Evolutionary conservation across 2,329 filamentous ascomycete genomes (phyloP).

Genomic region (Bipolaris oryzae): DNA sequence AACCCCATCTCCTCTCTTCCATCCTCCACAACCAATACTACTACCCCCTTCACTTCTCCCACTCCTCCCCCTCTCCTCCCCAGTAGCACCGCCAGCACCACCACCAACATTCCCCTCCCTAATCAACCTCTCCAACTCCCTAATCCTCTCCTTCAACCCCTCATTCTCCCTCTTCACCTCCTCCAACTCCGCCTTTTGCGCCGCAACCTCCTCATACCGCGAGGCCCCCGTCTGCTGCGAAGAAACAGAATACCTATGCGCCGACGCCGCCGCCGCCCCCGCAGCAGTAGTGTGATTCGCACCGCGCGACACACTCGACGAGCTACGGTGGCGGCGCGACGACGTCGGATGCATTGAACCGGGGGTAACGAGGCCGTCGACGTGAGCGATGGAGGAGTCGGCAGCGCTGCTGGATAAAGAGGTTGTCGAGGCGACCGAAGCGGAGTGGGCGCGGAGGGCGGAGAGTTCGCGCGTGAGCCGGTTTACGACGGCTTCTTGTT

Average conservation of each 20-base stretch:
- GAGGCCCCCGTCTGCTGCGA: conserved; percentile 42
- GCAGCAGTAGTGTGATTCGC: conserved; percentile 28
- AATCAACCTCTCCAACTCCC: conserved; percentile 54
- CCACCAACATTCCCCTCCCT: conserved; percentile 24
- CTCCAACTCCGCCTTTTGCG: conserved; percentile 55
- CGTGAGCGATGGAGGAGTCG: conserved; percentile 54
- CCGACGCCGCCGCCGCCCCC: no score
- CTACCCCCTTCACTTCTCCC: no score
- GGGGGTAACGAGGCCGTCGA: conserved; percentile 45
- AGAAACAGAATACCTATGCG: conserved; percentile 43
- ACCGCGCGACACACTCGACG: conserved; percentile 57
- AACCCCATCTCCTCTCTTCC: no score
- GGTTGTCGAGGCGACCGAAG: conserved; percentile 64
- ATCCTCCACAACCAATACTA: not conserved
- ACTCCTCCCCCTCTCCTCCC: conserved; percentile 40
- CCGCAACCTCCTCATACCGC: conserved; percentile 52
- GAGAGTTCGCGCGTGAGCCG: conserved; percentile 88
- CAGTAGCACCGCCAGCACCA: conserved; percentile 18
- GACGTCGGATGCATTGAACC: conserved; percentile 60
- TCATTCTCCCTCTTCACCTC: conserved; percentile 59
- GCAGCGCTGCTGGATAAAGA: conserved; percentile 49
- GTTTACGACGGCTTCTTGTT: conserved; percentile 95
- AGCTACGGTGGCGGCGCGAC: conserved; percentile 63
- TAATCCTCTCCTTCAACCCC: conserved; percentile 53
- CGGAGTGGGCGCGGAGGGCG: conserved; percentile 73